Conservation (phyloP, 106 monocot species). For the Dendrobium catenatum region DNA sequence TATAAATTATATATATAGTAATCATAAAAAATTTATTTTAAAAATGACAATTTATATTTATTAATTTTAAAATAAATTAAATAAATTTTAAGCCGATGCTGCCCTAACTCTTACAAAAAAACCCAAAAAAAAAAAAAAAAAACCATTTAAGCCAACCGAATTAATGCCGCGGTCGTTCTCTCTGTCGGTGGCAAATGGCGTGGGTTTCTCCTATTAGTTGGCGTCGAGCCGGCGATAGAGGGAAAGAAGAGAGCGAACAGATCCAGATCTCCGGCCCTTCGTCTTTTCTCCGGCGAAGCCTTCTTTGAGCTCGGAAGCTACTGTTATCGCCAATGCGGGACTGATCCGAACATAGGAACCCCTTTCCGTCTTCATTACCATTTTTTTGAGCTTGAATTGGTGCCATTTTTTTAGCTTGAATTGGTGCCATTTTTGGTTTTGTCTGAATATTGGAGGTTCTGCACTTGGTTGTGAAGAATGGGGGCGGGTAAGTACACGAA, state of each 20-base stretch:
- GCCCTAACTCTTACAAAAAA: too few species aligned
- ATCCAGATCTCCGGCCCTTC: neutral
- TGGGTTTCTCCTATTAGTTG: neutral
- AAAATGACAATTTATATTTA: too few species aligned
- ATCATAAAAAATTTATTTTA: too few species aligned
- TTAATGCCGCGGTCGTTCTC: neutral
- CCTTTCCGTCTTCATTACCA: neutral
- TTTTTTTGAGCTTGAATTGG: neutral
- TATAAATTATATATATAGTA: too few species aligned
- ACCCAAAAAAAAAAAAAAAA: too few species aligned
- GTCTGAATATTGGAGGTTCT: neutral
- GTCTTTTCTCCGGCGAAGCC: neutral
- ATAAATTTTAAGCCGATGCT: too few species aligned
- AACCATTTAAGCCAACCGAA: neutral
- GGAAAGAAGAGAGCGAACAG: neutral
- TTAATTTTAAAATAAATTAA: too few species aligned
- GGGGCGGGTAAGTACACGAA: constrained; percentile 26
- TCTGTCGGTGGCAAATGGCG: neutral
- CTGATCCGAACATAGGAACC: neutral
- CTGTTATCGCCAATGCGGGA: neutral
- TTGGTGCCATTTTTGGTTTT: neutral
- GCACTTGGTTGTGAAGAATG: constrained; percentile 13
- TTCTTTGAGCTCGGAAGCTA: too few species aligned
- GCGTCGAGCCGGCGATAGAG: neutral
- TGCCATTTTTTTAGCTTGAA: neutral